Conservation (phyloP, 257 asterid species). For the Ehretia macrophylla region DNA sequence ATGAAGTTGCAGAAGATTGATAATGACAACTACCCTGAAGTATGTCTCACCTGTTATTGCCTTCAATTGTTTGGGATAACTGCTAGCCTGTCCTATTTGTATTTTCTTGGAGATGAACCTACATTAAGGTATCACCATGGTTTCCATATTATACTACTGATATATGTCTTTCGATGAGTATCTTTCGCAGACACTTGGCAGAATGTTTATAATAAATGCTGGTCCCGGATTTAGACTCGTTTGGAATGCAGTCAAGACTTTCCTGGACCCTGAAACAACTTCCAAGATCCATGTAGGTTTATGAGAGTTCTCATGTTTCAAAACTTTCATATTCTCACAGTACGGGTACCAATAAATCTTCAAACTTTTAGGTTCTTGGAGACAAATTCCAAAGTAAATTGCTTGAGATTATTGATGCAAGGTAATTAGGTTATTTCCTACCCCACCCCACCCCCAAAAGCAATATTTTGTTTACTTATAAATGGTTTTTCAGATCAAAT, state of each 20-base stretch:
- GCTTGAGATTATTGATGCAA: constrained; percentile 46
- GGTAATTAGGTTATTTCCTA: constrained; percentile 24
- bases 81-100: neutral
- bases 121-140: neutral
- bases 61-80: neutral
- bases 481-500: neutral
- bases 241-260: constrained; percentile 54
- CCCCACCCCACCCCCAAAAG: no score
- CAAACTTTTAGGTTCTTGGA: constrained; percentile 44
- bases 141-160: neutral
- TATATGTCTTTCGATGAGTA: neutral
- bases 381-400: constrained; percentile 39
- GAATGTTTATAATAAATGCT: constrained; percentile 53
- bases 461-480: neutral
- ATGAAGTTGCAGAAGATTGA: constrained; percentile 48
- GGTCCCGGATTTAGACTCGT: constrained; percentile 53
- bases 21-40: constrained; percentile 47
- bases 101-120: neutral
- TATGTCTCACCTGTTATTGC: constrained; percentile 12
- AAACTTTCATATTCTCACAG: neutral
- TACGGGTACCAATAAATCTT: neutral
- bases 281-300: constrained; percentile 50
- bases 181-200: constrained; percentile 41
- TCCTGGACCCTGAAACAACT: constrained; percentile 47
- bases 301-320: neutral